Percentiles rank a stretch among this genome's conserved stretches.
Conservation (phyloP, 2,329 filamentous ascomycete genomes). For the Madurella fahalii region DNA sequence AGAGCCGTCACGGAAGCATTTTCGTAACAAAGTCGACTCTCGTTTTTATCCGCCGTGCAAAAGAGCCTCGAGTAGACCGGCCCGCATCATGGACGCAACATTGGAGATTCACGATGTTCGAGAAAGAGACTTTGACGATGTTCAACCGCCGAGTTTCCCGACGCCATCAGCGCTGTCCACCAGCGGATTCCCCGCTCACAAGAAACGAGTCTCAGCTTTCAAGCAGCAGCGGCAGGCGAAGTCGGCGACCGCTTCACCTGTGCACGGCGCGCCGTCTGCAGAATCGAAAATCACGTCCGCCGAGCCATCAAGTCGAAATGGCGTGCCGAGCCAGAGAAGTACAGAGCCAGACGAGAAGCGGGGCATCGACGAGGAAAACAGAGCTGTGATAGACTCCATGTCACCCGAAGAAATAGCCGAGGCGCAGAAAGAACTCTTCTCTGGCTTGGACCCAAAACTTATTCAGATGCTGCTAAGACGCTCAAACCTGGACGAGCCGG, state of each 20-base stretch:
- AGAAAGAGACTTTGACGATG: slow-evolving; percentile 61
- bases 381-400: slow-evolving; percentile 69
- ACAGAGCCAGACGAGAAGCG: slow-evolving; percentile 57
- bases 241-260: slow-evolving; percentile 23
- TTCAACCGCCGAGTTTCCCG: slow-evolving; percentile 61
- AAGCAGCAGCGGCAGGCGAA: slow-evolving; percentile 59
- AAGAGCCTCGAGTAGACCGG: neutral
- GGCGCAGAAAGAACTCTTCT: slow-evolving; percentile 75
- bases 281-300: neutral
- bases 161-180: slow-evolving; percentile 50
- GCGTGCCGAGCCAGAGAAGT: slow-evolving; percentile 2
- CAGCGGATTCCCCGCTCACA: slow-evolving; percentile 85
- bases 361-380: slow-evolving; percentile 81
- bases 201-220: slow-evolving; percentile 76
- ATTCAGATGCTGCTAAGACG: slow-evolving; percentile 72
- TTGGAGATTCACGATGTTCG: slow-evolving; percentile 72
- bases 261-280: neutral
- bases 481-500: slow-evolving; percentile 71
- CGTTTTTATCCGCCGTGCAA: neutral
- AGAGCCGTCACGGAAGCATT: too few relatives aligned
- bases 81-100: slow-evolving; percentile 32
- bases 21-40: too few relatives aligned
- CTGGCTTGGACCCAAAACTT: slow-evolving; percentile 68
- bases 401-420: slow-evolving; percentile 74
- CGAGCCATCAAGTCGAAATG: slow-evolving; percentile 18